These are phyloP conservation scores for Helminthosporium solani DNA, from an alignment of 2,329 filamentous ascomycete genomes.

Conservation along the genomic window DNA sequence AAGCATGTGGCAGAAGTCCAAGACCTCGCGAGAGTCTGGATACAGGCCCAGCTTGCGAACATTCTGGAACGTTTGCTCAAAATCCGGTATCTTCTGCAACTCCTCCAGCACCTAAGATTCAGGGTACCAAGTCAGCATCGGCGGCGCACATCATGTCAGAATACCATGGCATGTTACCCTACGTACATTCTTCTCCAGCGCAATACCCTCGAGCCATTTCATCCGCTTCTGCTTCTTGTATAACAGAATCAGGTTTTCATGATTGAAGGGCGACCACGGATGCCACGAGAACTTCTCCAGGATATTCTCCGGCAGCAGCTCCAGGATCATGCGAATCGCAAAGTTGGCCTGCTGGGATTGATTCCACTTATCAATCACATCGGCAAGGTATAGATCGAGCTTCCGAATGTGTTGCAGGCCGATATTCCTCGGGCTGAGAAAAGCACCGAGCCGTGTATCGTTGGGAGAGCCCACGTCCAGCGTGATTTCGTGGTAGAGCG, in stretches of 20 bases:
- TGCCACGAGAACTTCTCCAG: conserved; percentile 55
- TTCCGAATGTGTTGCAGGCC: conserved; percentile 50
- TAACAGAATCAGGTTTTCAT: conserved; percentile 50
- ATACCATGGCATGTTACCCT: too few species aligned
- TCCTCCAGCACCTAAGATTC: too few species aligned
- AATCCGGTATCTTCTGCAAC: conserved; percentile 44
- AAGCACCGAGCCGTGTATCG: conserved; percentile 47
- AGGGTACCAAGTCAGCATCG: too few species aligned
- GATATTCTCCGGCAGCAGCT: conserved; percentile 51
- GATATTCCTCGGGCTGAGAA: conserved; percentile 50
- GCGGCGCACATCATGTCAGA: too few species aligned
- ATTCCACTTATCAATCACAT: conserved; percentile 47
- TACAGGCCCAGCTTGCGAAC: conserved; percentile 49
- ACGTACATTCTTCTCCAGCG: conserved; percentile 47
- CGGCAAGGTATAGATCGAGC: conserved; percentile 49
- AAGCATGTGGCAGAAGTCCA: conserved; percentile 47
- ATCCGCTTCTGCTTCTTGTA: conserved; percentile 52
- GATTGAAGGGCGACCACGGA: conserved; percentile 50
- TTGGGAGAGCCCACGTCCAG: conserved; percentile 49
- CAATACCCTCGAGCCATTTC: conserved; percentile 52
- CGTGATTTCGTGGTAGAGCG: conserved; percentile 49
- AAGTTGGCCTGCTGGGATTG: conserved; percentile 50
- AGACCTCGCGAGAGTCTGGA: conserved; percentile 47
- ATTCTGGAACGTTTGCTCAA: conserved; percentile 45
- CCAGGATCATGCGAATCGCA: conserved; percentile 51